Conservation (phyloP, 805 yeast species). For the Sugiyamaella marilandica region DNA sequence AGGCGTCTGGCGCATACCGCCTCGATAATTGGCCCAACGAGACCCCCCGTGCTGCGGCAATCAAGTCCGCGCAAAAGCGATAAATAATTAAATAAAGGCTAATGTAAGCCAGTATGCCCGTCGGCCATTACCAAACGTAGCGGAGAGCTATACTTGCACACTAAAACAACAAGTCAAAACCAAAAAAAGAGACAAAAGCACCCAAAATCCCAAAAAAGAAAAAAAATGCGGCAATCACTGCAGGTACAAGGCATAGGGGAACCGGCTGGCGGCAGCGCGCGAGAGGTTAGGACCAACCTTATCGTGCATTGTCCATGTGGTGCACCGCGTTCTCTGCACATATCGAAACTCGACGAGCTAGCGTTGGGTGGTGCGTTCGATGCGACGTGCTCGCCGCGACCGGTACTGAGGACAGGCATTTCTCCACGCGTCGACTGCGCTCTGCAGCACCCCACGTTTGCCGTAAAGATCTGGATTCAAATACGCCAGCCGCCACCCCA, state of each 20-base stretch:
- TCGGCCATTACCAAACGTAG: background rate
- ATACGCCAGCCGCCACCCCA: slow-evolving; percentile 46
- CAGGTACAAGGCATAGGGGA: too few relatives aligned
- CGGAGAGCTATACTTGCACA: too few relatives aligned
- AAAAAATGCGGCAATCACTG: too few relatives aligned
- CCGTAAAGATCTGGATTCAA: slow-evolving; percentile 41
- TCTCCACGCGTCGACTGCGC: slow-evolving; percentile 52
- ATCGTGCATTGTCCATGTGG: slow-evolving; percentile 1
- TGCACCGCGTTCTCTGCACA: background rate
- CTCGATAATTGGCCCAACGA: background rate
- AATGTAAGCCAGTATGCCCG: background rate
- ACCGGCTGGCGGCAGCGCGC: background rate
- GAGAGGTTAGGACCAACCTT: slow-evolving; percentile 1
- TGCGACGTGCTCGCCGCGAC: slow-evolving; percentile 39
- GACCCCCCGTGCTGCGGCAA: background rate
- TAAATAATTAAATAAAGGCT: background rate
- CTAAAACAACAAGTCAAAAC: too few relatives aligned
- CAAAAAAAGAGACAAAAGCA: too few relatives aligned
- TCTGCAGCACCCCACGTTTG: slow-evolving; percentile 45
- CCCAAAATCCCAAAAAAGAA: too few relatives aligned
- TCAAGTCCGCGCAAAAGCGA: background rate
- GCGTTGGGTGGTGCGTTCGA: background rate
- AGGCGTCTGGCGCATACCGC: background rate
- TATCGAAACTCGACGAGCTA: background rate
- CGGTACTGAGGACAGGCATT: slow-evolving; percentile 41